Conservation (phyloP, 2,329 filamentous ascomycete genomes). For the Hymenoscyphus scutula region DNA sequence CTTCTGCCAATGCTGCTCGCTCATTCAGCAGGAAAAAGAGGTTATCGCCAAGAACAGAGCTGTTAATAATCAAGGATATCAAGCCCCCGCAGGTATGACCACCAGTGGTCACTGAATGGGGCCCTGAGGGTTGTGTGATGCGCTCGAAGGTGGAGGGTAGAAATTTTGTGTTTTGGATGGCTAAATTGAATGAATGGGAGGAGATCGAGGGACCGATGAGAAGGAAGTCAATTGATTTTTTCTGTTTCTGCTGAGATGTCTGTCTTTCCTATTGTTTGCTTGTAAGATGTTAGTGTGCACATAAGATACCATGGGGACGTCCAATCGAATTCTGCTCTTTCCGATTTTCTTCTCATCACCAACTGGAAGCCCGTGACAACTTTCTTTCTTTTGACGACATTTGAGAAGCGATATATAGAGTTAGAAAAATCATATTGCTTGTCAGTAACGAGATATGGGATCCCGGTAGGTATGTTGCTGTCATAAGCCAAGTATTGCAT, state of each 20-base stretch:
- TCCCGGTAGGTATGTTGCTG: too few species aligned
- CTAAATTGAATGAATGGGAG: background rate
- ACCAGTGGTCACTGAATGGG: background rate
- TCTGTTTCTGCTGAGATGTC: background rate
- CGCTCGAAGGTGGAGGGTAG: too few species aligned
- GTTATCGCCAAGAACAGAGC: slow-evolving; percentile 22
- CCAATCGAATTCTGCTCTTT: background rate
- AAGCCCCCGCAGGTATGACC: slow-evolving; percentile 11
- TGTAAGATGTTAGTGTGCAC: background rate
- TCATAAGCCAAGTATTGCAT: too few species aligned
- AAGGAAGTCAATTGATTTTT: background rate
- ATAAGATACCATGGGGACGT: background rate
- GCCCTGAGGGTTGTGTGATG: too few species aligned
- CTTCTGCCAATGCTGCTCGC: slow-evolving; percentile 35
- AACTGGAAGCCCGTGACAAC: too few species aligned
- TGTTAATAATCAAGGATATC: slow-evolving; percentile 17
- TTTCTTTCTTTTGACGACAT: too few species aligned
- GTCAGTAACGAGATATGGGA: too few species aligned
- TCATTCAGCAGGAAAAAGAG: slow-evolving; percentile 34
- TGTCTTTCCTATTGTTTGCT: background rate
- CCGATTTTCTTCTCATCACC: background rate
- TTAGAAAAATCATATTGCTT: too few species aligned
- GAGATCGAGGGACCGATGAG: background rate
- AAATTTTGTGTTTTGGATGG: too few species aligned
- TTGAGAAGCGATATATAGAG: too few species aligned